phyloP scores from a whole-genome alignment of 140 eudicot species.

The Anethum foeniculum region DNA sequence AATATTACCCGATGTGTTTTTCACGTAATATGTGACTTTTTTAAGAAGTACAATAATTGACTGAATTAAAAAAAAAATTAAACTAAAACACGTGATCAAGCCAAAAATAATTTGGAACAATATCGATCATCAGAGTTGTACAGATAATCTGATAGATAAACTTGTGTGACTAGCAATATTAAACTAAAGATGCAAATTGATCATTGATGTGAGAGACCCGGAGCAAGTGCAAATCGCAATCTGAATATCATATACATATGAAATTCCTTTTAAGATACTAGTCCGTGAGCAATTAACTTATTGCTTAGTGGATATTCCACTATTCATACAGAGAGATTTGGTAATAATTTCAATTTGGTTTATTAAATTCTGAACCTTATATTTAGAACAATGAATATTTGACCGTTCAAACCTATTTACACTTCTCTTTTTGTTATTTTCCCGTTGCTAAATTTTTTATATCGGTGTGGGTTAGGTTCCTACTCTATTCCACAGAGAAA shows the following conservation, averaged over 20 bases:
- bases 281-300: not conserved
- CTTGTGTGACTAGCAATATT: not conserved
- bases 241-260: not conserved
- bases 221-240: not conserved
- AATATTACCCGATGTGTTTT: too few relatives aligned
- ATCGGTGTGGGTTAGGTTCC: too few relatives aligned
- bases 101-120: too few relatives aligned
- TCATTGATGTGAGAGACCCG: not conserved
- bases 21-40: not conserved
- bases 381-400: not conserved
- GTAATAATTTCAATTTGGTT: not conserved
- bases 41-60: too few relatives aligned
- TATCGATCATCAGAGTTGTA: not conserved
- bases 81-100: too few relatives aligned
- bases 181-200: not conserved
- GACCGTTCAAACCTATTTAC: constrained; percentile 1
- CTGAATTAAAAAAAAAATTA: too few relatives aligned
- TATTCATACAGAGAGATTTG: not conserved
- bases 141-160: not conserved
- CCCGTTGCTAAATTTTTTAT: too few relatives aligned
- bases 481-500: too few relatives aligned
- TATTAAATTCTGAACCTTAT: not conserved
- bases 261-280: not conserved
- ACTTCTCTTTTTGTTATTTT: not conserved
- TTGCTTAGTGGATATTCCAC: not conserved